phyloP scores from a whole-genome alignment of 257 asterid genomes.

The Perilla frutescens region DNA sequence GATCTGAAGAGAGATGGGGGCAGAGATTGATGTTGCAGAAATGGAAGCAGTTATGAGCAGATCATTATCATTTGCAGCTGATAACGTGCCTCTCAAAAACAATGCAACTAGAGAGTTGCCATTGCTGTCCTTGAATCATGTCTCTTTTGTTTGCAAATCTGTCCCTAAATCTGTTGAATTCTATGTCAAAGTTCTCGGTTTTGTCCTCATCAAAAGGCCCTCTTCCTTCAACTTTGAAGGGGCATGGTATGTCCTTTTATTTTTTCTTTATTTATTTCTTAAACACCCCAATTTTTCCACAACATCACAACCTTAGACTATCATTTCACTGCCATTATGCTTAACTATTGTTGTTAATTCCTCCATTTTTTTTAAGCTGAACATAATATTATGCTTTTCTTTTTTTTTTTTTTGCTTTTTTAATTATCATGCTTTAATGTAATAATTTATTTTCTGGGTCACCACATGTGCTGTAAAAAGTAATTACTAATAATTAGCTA shows the following conservation, averaged over 20 bases:
- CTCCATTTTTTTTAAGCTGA: too few relatives aligned
- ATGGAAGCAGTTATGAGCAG: slow-evolving; percentile 26
- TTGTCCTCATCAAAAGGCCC: slow-evolving; percentile 77
- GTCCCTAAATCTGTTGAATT: slow-evolving; percentile 59
- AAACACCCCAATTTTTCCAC: too few relatives aligned
- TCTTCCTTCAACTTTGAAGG: slow-evolving; percentile 88
- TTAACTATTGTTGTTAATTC: too few relatives aligned
- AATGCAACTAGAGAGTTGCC: slow-evolving; percentile 40
- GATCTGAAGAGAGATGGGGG: slow-evolving; percentile 23
- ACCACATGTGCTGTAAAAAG: too few relatives aligned
- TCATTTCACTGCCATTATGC: not conserved
- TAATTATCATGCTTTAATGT: too few relatives aligned
- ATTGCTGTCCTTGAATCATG: slow-evolving; percentile 66
- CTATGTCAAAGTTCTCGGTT: slow-evolving; percentile 73
- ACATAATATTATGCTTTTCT: too few relatives aligned
- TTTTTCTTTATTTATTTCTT: not conserved
- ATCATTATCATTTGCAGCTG: not conserved
- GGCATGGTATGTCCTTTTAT: slow-evolving; percentile 60
- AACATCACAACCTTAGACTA: too few relatives aligned
- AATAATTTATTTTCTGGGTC: too few relatives aligned
- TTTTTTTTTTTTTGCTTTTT: too few relatives aligned
- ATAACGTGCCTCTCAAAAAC: not conserved
- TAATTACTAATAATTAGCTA: too few relatives aligned
- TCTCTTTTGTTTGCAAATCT: slow-evolving; percentile 77
- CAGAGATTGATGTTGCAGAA: slow-evolving; percentile 31